Conservation (phyloP, 208 protist species). For the Leishmania mexicana region DNA sequence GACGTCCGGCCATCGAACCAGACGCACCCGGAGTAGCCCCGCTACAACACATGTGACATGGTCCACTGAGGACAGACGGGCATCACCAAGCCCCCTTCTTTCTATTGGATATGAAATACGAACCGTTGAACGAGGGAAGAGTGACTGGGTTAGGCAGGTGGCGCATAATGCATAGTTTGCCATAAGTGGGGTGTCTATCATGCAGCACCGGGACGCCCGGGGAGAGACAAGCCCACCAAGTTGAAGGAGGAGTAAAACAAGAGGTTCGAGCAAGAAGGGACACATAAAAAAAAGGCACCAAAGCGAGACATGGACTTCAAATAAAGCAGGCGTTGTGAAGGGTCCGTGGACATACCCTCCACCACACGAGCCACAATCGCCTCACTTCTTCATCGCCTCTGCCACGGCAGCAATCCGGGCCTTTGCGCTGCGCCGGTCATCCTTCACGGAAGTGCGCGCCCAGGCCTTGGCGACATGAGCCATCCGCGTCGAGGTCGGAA, state of each 20-base stretch:
- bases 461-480: constrained; percentile 37
- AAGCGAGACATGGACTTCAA: neutral
- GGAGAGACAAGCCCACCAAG: neutral
- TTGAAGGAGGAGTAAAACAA: neutral
- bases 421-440: constrained; percentile 35
- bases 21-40: neutral
- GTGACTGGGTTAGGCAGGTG: neutral
- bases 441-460: constrained; percentile 16
- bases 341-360: neutral
- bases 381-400: constrained; percentile 31
- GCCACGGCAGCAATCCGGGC: constrained; percentile 39
- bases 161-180: neutral
- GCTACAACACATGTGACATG: neutral
- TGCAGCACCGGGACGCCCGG: neutral
- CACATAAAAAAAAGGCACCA: neutral
- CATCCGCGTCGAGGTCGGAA: constrained; percentile 29
- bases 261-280: neutral
- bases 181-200: neutral
- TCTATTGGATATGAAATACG: neutral
- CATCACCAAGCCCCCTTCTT: neutral
- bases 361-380: neutral
- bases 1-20: neutral
- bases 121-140: neutral
- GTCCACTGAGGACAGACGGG: neutral
- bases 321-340: neutral